phyloP scores from a whole-genome alignment of 2,329 filamentous ascomycete genomes.

The Elsinoe fawcettii region DNA sequence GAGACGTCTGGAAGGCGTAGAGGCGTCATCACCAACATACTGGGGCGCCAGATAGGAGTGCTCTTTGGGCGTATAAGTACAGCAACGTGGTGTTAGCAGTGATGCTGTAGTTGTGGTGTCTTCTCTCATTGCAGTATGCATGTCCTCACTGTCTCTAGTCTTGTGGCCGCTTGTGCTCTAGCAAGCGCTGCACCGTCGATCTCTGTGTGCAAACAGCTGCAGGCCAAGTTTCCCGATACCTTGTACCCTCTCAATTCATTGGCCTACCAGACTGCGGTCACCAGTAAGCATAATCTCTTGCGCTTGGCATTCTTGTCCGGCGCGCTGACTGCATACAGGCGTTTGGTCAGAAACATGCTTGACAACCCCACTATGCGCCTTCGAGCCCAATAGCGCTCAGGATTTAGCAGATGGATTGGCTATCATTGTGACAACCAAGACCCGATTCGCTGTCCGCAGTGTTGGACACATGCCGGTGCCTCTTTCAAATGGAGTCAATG shows the following conservation, averaged over 20 bases:
- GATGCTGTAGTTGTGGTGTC: no score
- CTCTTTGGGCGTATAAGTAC: no score
- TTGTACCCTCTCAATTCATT: background rate
- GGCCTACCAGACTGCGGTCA: background rate
- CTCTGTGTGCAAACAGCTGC: background rate
- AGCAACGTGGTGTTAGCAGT: no score
- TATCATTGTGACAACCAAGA: background rate
- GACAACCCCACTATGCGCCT: background rate
- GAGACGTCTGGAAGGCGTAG: no score
- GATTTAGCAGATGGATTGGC: background rate
- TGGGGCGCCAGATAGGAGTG: no score
- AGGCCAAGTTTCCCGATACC: background rate
- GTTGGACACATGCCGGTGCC: slow-evolving; percentile 4
- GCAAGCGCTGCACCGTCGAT: background rate
- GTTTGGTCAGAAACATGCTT: slow-evolving; percentile 1
- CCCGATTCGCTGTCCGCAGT: slow-evolving; percentile 5
- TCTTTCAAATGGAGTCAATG: background rate
- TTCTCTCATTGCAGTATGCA: background rate
- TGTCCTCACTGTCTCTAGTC: background rate
- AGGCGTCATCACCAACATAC: no score
- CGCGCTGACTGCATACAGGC: background rate
- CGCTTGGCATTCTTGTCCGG: background rate
- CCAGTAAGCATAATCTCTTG: background rate
- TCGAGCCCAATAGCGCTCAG: background rate
- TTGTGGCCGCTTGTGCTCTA: background rate